Base-by-base conservation (phyloP, 2,329 filamentous ascomycete genomes). In the Hypoxylon sp. region DNA sequence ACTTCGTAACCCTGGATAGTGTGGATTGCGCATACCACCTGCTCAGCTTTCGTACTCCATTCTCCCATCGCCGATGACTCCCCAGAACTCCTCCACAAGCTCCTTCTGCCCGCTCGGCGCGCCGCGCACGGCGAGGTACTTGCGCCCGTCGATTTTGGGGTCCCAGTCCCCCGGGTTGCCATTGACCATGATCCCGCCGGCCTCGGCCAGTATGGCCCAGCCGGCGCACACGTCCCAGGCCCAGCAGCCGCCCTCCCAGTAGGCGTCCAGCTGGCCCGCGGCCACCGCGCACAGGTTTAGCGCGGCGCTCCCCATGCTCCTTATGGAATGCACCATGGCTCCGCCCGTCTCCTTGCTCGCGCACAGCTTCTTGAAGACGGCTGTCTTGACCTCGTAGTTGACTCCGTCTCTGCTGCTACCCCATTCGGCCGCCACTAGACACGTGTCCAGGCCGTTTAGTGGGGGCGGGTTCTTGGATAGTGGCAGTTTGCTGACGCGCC, bases 161-260 rank as follows among this genome's bases (percentile, higher is more conserved):
- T 88, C 80, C 92, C 92, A 95, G 61, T 87, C 86, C 0, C 91
- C 92, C 0, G 91, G 89, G 77, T 95, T 94, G 3, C 89, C 91
- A 76, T 91, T 86, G 6, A 86, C 91, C 83, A 95, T 88, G 57
- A 88, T 82, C 0, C 92, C 92, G 0, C 92, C 93, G 0, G 92
- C 91, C 82, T 95, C 92, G 31, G 83, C 82, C 27, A 95, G 81
- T 67, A 95, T 90, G 64, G 90, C 89, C 92, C 92, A 95, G 0
- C 90, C 92, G 4, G 93, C 93, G 76, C 91, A 93, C 2, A 95
- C 92, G 78, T 95, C 92, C 92, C 92, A 95, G 1, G 92, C 91
- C 88, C 92, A 95, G 79, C 91, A 94, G 0, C 93, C 92, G 40
- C 91, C 92, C 81, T 95, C 92, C 92, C 92, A 95, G 78, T 93